Evolutionary conservation across 2,329 filamentous ascomycete species (phyloP), one percentile per base, ranked within the genome.

Genomic region (Penicillium verrucosum): DNA sequence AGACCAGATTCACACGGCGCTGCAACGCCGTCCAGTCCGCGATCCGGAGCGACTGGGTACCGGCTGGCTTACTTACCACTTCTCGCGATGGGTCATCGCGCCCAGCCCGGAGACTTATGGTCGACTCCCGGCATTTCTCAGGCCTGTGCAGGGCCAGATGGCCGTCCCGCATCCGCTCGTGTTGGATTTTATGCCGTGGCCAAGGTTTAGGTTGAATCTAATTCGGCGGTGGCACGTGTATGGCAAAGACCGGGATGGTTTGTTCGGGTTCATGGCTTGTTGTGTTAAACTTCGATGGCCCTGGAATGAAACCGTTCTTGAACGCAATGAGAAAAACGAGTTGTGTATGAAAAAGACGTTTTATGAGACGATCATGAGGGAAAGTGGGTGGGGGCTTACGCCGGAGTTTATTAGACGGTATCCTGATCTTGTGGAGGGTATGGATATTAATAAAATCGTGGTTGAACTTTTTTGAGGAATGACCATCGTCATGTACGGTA

Each of bases 241-340:
- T 41, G n/a, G 47, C 5, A 46, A 56, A 7, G 29, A 61, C 18
- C 56, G 58, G 1, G 61, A 64, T 23, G 46, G 40, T 2, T 18
- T 64, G 2, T 64, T 64, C 18, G 61, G 61, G 9, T 36, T 64
- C 34, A 45, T 64, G 25, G 51, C 49, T 25, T 63, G 64, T 29
- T 68, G 66, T 52, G 43, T 65, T 5, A 68, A 65, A 42, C 55
- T 68, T 9, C 60, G 65, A 21, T 68, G 64, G 66, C 67, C 67
- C 30, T 66, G 65, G 66, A 64, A 62, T 8, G 60, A 64, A 42
- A 49, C 54, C 25, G 54, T 68, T 23, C 58, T 68, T 14, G 65
- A 65, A 40, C 58, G 66, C 2, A 51, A 68, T 32, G 59, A 60
- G 8, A 30, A 53, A 1, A 63, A 69, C 38, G 60, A 61, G 10